Percentiles rank a stretch among this genome's conserved stretches.
Conservation (phyloP, 306 rosid genomes). For the Acacia acuminata region DNA sequence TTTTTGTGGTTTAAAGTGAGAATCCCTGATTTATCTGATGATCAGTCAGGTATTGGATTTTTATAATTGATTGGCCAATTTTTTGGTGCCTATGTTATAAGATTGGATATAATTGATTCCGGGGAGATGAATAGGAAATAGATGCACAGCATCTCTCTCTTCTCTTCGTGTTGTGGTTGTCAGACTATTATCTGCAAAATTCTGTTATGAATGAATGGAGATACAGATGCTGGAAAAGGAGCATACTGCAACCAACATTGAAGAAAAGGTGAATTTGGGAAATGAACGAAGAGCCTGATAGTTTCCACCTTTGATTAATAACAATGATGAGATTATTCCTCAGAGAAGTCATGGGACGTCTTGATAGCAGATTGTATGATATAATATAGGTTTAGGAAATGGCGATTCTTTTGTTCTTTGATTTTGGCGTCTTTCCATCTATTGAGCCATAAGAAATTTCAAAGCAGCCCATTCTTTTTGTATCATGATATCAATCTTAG, state of each 20-base stretch:
- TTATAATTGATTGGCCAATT: slow-evolving; percentile 26
- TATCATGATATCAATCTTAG: slow-evolving; percentile 22
- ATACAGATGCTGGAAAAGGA: slow-evolving; percentile 27
- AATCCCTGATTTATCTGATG: slow-evolving; percentile 38
- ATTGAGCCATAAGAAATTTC: slow-evolving; percentile 33
- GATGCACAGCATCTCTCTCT: slow-evolving; percentile 33
- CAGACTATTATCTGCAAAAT: not conserved
- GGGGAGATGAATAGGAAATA: slow-evolving; percentile 9
- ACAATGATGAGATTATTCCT: slow-evolving; percentile 7
- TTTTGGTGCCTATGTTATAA: slow-evolving; percentile 23
- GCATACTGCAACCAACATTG: slow-evolving; percentile 20
- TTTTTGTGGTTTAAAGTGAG: slow-evolving; percentile 71
- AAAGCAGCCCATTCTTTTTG: slow-evolving; percentile 37
- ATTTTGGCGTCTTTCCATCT: slow-evolving; percentile 19
- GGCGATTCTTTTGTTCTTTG: slow-evolving; percentile 37
- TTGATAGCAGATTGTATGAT: slow-evolving; percentile 27
- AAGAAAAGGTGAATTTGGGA: slow-evolving; percentile 34
- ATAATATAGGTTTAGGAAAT: slow-evolving; percentile 35
- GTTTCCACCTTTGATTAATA: not conserved
- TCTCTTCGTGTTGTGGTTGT: slow-evolving; percentile 19
- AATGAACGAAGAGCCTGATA: slow-evolving; percentile 29
- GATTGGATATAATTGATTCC: slow-evolving; percentile 12
- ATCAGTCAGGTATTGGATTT: slow-evolving; percentile 17
- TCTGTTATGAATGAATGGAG: slow-evolving; percentile 15
- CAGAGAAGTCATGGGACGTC: not conserved